Percentiles rank a stretch among this genome's conserved stretches.
Conservation (phyloP, 2,329 filamentous ascomycete genomes). For the Leptographium lundbergii region DNA sequence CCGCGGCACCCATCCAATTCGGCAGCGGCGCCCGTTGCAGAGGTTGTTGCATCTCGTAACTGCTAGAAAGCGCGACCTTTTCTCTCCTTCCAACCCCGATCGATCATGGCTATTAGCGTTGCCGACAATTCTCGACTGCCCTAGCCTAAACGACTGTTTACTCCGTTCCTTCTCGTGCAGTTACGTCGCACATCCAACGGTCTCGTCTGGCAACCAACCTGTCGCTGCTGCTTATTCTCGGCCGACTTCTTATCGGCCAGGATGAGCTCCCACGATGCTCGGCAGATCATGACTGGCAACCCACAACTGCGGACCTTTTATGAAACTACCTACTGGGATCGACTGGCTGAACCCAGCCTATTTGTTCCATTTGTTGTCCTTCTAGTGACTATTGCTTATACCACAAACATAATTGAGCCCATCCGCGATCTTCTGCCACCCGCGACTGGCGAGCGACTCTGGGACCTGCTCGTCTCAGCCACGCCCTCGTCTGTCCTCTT, state of each 20-base stretch:
- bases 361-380: conserved; percentile 23
- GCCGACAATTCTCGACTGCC: not conserved
- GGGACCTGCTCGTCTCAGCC: conserved; percentile 46
- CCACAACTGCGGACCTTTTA: conserved; percentile 14
- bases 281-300: conserved; percentile 14
- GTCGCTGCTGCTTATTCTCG: not conserved
- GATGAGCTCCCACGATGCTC: conserved; percentile 24
- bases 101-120: conserved; percentile 1
- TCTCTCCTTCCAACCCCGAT: not conserved
- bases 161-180: not conserved
- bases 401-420: conserved; percentile 13
- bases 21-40: not conserved
- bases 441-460: conserved; percentile 30
- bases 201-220: conserved; percentile 1
- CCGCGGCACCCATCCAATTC: not conserved
- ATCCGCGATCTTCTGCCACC: conserved; percentile 17
- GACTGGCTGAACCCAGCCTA: conserved; percentile 22
- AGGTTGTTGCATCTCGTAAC: not conserved
- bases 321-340: conserved; percentile 16
- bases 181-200: not conserved
- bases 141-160: not conserved
- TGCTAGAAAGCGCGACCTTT: not conserved
- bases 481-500: conserved; percentile 46
- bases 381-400: conserved; percentile 22
- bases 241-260: conserved; percentile 10